Evolutionary conservation across 192 early-diverging fungal genomes (phyloP).

Genomic region (Backusella tuberculispora): DNA sequence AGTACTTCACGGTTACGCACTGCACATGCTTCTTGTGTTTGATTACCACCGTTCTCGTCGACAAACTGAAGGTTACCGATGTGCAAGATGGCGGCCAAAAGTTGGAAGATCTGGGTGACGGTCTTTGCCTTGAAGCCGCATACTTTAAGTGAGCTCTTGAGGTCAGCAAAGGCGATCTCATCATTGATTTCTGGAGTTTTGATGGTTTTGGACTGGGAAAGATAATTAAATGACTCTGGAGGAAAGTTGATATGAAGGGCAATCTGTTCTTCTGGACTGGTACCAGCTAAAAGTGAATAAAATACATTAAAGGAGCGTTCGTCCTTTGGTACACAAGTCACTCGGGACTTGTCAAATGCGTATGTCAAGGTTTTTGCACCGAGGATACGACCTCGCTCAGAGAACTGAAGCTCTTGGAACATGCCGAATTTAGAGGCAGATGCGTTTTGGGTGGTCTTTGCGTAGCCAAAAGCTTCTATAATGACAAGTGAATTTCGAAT

Average conservation of each 20-base stretch:
- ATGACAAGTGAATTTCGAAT: conserved; percentile 72
- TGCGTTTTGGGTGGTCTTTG: conserved; percentile 64
- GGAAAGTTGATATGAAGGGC: conserved; percentile 58
- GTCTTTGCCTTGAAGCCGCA: conserved; percentile 71
- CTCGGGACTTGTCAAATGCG: conserved; percentile 64
- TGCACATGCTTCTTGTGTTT: conserved; percentile 71
- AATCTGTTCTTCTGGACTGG: conserved; percentile 64
- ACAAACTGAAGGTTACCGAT: conserved; percentile 86
- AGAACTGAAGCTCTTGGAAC: conserved; percentile 92
- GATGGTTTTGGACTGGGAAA: conserved; percentile 46
- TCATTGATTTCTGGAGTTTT: conserved; percentile 49
- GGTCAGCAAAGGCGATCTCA: conserved; percentile 62
- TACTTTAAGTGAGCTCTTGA: conserved; percentile 61
- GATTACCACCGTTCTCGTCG: conserved; percentile 59
- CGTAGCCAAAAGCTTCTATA: conserved; percentile 81
- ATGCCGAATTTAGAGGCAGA: conserved; percentile 80
- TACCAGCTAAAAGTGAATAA: conserved; percentile 81
- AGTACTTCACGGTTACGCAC: conserved; percentile 78
- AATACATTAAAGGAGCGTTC: conserved; percentile 80
- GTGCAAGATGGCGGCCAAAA: conserved; percentile 88
- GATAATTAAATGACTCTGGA: conserved; percentile 51
- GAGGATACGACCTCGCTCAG: conserved; percentile 76
- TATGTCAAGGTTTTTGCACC: conserved; percentile 85
- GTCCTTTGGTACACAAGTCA: conserved; percentile 64
- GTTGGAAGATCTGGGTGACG: conserved; percentile 80